Evolutionary conservation across 345 rosid species (phyloP), one percentile per base, ranked within the genome.

Genomic region (Brassica cretica): DNA sequence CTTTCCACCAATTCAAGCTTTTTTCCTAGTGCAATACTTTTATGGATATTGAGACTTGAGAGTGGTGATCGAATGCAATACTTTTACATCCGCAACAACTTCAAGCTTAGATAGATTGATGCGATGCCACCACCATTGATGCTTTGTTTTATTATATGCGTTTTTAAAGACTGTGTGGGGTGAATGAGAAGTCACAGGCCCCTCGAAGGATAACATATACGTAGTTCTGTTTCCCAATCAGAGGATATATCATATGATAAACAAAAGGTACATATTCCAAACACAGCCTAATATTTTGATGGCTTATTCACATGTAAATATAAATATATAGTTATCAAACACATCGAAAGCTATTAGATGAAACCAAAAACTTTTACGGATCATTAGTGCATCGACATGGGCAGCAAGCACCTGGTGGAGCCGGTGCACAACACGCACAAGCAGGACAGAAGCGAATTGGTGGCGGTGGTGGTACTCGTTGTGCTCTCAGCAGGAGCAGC

Each of bases 401-500:
- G 27, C 76, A 77, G 27, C 81, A 77, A 64, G 51, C 33, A 55
- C 32, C 72, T 64, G 8, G n/a, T 46, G 71, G 66, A 71, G 76
- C 76, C 25, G 76, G 81, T 64, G 25, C 66, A 71, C 81, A 77
- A 56, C 81, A 77, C 25, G 8, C 71, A 77, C 76, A 77, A 1
- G 74, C 64, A 3, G 80, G 80, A 15, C 71, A 77, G 9, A 46
- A 35, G 1, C 35, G 35, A 1, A 39, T 35, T 4, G 32, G 15
- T 6, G 10, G 9, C 18, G 58, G 58, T 2, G 58, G 18, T 51
- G 58, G 58, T 51, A 51, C 58, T 51, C 19, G 8, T 51, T 0
- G 0, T 62, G 15, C 19, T 62, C 6, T 6, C 37, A 62, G 3
- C 79, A 76, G 9, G 16, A 62, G 3, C 74, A 76, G 9, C 71